phyloP scores from a whole-genome alignment of 23 red algal genomes.

The Agarophyton chilense region DNA sequence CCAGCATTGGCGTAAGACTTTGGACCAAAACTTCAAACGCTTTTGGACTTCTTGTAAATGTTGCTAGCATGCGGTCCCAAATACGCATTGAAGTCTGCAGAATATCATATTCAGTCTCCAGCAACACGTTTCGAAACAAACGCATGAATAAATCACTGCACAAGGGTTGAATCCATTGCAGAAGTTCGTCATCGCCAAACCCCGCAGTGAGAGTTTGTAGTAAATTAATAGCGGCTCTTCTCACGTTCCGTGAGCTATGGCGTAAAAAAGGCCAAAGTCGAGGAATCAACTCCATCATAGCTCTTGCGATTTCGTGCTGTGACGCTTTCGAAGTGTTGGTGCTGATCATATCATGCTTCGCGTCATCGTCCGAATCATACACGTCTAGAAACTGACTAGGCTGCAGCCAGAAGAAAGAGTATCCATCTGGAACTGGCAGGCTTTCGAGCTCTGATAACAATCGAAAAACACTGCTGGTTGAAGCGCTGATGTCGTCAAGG shows the following conservation, averaged over 20 bases:
- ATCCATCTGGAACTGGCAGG: constrained; percentile 43
- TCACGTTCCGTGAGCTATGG: constrained; percentile 60
- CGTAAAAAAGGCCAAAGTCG: constrained; percentile 79
- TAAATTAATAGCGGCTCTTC: constrained; percentile 69
- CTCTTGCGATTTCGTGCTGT: neutral
- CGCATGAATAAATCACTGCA: constrained; percentile 49
- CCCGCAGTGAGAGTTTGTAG: constrained; percentile 53
- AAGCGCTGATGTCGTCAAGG: constrained; percentile 91
- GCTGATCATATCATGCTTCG: neutral
- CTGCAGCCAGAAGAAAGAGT: constrained; percentile 57
- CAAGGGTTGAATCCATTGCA: constrained; percentile 32
- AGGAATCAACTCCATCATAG: constrained; percentile 48
- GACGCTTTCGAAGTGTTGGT: neutral
- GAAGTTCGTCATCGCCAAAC: constrained; percentile 51
- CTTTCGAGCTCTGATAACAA: constrained; percentile 60
- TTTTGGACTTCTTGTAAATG: neutral
- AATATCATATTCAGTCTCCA: constrained; percentile 56
- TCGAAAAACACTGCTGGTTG: constrained; percentile 67
- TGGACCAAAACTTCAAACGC: constrained; percentile 9
- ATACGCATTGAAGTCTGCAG: constrained; percentile 31
- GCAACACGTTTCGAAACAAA: constrained; percentile 56
- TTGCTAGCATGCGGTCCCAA: constrained; percentile 33
- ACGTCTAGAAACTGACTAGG: constrained; percentile 10
- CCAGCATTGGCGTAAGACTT: constrained; percentile 20
- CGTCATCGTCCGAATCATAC: constrained; percentile 35